Evolutionary conservation across 805 yeast genomes (phyloP), one percentile per base, ranked within the genome.

Genomic region (Metschnikowia orientalis): DNA sequence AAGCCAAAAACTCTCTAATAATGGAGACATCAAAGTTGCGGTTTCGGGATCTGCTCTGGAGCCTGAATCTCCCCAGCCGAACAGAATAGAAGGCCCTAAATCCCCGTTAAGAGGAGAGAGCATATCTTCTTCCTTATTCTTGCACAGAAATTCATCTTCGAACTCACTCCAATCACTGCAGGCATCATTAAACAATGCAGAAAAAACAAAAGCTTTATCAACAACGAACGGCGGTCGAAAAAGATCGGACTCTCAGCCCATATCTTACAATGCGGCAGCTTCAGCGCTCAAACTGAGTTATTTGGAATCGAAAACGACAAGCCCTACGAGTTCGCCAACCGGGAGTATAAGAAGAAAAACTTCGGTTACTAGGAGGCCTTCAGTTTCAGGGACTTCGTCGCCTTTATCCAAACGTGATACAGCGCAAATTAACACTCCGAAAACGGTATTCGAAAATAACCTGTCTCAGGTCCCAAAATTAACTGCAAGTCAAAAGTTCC

Each of bases 401-500:
- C 42, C 46, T 2, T 26, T 37, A 14, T 22, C 32, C 17, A 30
- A 18, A 11, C 40, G 34, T 18, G 30, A 23, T 3, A 11, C 17
- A 4, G 18, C 19, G 21, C 26, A 18, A 48, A 45, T 4, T 22
- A 25, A 9, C 21, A 22, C 19, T 8, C 21, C 16, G 56, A 50
- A 29, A 45, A n/a, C n/a, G n/a, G n/a, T n/a, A n/a, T 40, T 26
- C 50, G 12, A 23, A 23, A 23, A 18, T 14, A 34, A 6, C 8
- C 30, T 9, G 21, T 16, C 25, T n/a, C 9, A n/a, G 19, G 20
- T 17, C 6, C 26, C 32, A 11, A 54, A 45, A 34, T 37, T 63
- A 17, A 59, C 60, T 6, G 70, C 71, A 1, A 56, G 54, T 26
- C 69, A 64, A 35, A 49, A 67, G 27, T 53, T 65, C 11, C 69